A percentile compares a stretch with the other conserved stretches of the same genome.
Conservation (phyloP, 2,329 filamentous ascomycete species). For the Paecilomyces formosus region DNA sequence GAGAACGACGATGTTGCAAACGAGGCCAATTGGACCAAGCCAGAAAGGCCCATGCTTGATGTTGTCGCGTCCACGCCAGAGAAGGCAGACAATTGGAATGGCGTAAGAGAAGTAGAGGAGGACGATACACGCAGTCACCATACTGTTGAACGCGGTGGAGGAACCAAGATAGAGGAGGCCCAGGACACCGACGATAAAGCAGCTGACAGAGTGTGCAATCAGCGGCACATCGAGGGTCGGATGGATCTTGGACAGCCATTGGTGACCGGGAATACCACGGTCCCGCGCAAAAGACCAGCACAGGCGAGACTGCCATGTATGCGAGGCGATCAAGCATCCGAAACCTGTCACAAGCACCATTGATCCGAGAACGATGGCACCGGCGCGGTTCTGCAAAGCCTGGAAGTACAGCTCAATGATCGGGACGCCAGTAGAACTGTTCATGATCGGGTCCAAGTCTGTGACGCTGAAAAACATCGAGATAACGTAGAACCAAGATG, state of each 20-base stretch:
- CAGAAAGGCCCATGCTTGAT: constrained; percentile 43
- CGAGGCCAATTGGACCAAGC: constrained; percentile 21
- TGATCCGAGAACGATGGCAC: constrained; percentile 40
- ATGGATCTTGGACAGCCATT: constrained; percentile 35
- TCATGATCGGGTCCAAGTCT: constrained; percentile 35
- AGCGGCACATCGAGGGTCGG: constrained; percentile 38
- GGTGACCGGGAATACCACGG: constrained; percentile 38
- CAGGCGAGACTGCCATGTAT: constrained; percentile 46
- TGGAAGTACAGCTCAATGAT: constrained; percentile 42
- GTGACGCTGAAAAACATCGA: constrained; percentile 44
- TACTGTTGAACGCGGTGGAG: constrained; percentile 35
- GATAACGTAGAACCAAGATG: constrained; percentile 42
- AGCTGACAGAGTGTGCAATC: constrained; percentile 38
- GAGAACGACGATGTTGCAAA: constrained; percentile 2
- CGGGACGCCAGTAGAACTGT: constrained; percentile 37
- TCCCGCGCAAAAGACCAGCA: constrained; percentile 49
- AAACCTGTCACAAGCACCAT: constrained; percentile 42
- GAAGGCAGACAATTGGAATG: constrained; percentile 40
- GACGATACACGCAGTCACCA: constrained; percentile 40
- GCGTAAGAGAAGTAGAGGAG: constrained; percentile 43
- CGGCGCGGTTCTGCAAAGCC: constrained; percentile 37
- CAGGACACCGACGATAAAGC: constrained; percentile 38
- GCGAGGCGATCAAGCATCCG: constrained; percentile 40
- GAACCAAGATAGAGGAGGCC: constrained; percentile 43
- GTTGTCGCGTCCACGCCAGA: constrained; percentile 38